These are phyloP conservation scores for Berkeleyomyces rouxiae DNA, from an alignment of 2,329 filamentous ascomycete species.

Conservation along the genomic window DNA sequence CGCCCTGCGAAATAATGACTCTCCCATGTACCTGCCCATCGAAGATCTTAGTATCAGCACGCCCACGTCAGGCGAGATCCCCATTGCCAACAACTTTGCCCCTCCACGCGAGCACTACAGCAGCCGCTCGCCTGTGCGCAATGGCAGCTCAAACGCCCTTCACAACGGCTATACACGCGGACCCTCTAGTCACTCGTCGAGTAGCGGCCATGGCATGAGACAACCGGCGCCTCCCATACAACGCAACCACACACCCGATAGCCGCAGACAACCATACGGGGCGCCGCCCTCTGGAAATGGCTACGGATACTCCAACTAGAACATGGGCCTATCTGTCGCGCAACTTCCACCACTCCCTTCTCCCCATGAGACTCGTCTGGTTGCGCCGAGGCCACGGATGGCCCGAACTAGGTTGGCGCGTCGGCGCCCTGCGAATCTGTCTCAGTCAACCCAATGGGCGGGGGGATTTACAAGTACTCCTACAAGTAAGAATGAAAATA, in stretches of 20 bases:
- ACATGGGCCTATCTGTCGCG: slow-evolving; percentile 6
- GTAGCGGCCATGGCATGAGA: slow-evolving; percentile 6
- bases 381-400: not conserved
- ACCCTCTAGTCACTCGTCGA: slow-evolving; percentile 4
- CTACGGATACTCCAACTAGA: slow-evolving; percentile 14
- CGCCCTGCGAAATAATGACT: slow-evolving; percentile 48
- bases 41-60: slow-evolving; percentile 35
- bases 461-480: not conserved
- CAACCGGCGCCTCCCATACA: slow-evolving; percentile 33
- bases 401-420: not conserved
- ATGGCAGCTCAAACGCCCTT: slow-evolving; percentile 24
- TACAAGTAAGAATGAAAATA: not conserved
- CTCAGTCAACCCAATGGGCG: not conserved
- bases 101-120: slow-evolving; percentile 25
- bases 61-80: slow-evolving; percentile 57
- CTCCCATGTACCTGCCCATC: slow-evolving; percentile 30
- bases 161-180: not conserved
- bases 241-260: slow-evolving; percentile 39
- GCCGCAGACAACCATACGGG: slow-evolving; percentile 31
- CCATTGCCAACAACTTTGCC: slow-evolving; percentile 40
- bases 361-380: not conserved
- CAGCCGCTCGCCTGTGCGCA: slow-evolving; percentile 36
- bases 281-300: slow-evolving; percentile 10
- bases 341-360: not conserved
- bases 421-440: not conserved